Evolutionary conservation across 495 filamentous ascomycete genomes (phyloP).

Genomic region (Bacidia gigantensis): DNA sequence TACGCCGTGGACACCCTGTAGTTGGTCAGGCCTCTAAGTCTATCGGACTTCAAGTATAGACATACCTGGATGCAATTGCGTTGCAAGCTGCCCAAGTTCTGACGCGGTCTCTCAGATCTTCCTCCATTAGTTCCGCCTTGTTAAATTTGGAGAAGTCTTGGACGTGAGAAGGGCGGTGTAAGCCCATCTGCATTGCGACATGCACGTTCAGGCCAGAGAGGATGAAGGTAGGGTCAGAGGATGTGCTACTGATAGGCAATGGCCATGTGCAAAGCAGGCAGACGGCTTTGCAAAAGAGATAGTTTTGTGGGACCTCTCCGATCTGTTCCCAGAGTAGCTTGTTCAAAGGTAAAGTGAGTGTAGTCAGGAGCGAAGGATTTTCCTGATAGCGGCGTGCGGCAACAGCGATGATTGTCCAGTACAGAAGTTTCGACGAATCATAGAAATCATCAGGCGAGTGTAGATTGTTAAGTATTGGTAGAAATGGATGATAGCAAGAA

Average conservation of each 20-base stretch:
- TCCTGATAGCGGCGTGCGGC: slow-evolving; percentile 59
- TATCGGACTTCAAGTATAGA: slow-evolving; percentile 6
- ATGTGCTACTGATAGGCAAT: slow-evolving; percentile 72
- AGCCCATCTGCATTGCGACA: slow-evolving; percentile 76
- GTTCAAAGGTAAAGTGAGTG: slow-evolving; percentile 57
- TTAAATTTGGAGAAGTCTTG: slow-evolving; percentile 74
- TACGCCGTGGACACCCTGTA: slow-evolving; percentile 75
- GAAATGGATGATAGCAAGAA: slow-evolving; percentile 67
- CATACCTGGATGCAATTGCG: slow-evolving; percentile 69
- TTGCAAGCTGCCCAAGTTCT: slow-evolving; percentile 88
- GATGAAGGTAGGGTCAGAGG: slow-evolving; percentile 80
- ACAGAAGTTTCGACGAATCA: slow-evolving; percentile 58
- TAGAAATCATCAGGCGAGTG: slow-evolving; percentile 63
- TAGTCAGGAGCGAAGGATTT: slow-evolving; percentile 52
- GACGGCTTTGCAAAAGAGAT: slow-evolving; percentile 83
- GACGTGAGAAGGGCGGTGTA: slow-evolving; percentile 78
- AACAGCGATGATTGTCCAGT: slow-evolving; percentile 77
- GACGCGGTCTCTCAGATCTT: slow-evolving; percentile 73
- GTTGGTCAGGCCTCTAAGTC: slow-evolving; percentile 15
- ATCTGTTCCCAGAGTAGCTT: slow-evolving; percentile 70
- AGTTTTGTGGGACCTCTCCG: slow-evolving; percentile 69
- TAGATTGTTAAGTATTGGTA: slow-evolving; percentile 65
- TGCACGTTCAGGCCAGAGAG: slow-evolving; percentile 86
- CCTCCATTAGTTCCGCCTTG: slow-evolving; percentile 66
- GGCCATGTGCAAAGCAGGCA: slow-evolving; percentile 87